Evolutionary conservation across 352 stramenopile genomes (phyloP), one percentile per base, ranked within the genome.

Genomic region (Phytophthora sp.): DNA sequence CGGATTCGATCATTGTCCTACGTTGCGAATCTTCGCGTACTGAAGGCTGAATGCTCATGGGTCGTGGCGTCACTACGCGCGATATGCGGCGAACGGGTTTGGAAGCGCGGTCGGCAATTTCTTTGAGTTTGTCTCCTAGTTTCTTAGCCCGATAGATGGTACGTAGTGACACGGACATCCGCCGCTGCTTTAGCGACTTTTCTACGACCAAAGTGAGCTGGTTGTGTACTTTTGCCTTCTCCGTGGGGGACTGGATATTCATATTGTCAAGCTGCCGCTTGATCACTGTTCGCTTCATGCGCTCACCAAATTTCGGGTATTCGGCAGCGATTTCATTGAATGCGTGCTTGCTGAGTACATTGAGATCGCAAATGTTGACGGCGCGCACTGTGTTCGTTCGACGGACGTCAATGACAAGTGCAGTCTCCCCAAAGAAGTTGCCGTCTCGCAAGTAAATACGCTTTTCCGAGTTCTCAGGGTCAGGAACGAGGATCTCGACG

Each of bases 271-370:
- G 62, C 54, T 93, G 85, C 2, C 85, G 75, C 47, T 93, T 89
- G 63, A 93, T 91, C 30, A 93, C 85, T 8, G 84, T 91, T 49
- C 79, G 74, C 60, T 93, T 93, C 81, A 94, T 91, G 27, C 81
- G 78, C 35, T 91, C 83, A 26, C 84, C 84, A 52, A 94, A 91
- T 59, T 94, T 81, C 0, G 85, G 83, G 57, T 91, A 90, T 54
- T 92, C 85, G 15, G 83, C 81, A 9, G 87, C 80, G 35, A 94
- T 94, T 52, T 94, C 85, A 54, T 94, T 89, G 69, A 91, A 94
- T 3, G 85, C 73, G 13, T 71, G 49, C 62, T 93, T 93, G 59
- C 79, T 93, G 30, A 93, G 77, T 47, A 91, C 78, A 47, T 93
- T 93, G 4, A 93, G 44, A 36, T 93, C 85, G 55, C 81, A 90